Evolutionary conservation across 306 rosid species (phyloP).

Genomic region (Quercus agrifolia): DNA sequence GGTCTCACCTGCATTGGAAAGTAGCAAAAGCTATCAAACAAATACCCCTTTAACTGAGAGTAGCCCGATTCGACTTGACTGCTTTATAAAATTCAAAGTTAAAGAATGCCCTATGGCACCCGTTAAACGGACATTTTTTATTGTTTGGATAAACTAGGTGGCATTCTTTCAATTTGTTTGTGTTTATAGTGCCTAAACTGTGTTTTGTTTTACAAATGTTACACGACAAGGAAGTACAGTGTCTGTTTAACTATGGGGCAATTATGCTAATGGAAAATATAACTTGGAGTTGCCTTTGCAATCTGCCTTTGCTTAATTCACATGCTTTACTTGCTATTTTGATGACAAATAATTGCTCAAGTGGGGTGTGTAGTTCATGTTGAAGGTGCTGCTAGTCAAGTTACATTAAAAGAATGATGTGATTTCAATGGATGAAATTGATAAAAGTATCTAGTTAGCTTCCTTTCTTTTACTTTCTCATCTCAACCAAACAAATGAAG

Average conservation of each 20-base stretch:
- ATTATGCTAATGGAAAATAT: background rate
- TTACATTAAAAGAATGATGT: background rate
- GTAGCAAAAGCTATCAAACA: too few species aligned
- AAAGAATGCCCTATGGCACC: too few species aligned
- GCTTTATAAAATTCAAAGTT: too few species aligned
- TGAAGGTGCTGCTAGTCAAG: background rate
- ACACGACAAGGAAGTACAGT: background rate
- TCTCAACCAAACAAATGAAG: too few species aligned
- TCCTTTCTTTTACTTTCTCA: too few species aligned
- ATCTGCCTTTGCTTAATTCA: background rate
- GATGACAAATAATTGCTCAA: background rate
- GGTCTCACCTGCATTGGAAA: too few species aligned
- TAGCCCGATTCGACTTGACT: too few species aligned
- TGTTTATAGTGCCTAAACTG: background rate
- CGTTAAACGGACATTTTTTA: background rate
- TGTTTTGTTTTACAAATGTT: background rate
- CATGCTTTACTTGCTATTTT: background rate
- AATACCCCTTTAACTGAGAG: too few species aligned
- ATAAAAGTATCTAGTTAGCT: background rate
- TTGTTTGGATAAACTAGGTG: background rate
- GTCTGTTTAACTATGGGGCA: background rate
- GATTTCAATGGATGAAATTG: background rate
- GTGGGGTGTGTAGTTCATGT: background rate
- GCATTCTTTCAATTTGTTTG: background rate
- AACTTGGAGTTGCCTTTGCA: background rate